Base-by-base conservation (phyloP, 371 early-diverging fungal species). In the Choanephora cucurbitarum region DNA sequence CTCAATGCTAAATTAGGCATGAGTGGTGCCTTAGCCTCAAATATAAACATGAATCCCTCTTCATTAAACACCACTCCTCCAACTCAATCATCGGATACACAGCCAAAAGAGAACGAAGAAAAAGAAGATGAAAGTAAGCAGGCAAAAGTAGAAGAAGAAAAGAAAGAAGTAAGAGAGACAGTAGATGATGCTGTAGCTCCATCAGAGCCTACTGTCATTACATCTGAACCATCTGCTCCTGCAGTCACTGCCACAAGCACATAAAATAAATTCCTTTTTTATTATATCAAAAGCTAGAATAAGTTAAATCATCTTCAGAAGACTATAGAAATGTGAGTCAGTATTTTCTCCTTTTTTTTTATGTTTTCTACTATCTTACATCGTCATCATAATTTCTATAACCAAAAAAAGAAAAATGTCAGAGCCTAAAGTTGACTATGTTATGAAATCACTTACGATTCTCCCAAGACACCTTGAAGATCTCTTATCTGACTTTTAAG, bases 1-100 rank as follows among this genome's bases (percentile, higher is more conserved):
- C 69, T 89, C 42, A 85, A 85, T 53, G 87, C 85, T 32, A 88
- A 86, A 60, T 63, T 91, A 43, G 80, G 83, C 64, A 84, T 67
- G 58, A 71, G 67, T 31, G 52, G 40, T 15, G 80, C 64, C 65
- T 69, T 62, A 61, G 66, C 66, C 48, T 57, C 60, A 31, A 70
- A 40, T 31, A 71, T 65, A 54, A 65, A 66, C 67, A 48, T 19
- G 42, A 15, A 28, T 34, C 24, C 9, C 7, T 28, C 28, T 48
- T 17, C 44, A 46, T 17, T 24, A 51, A 31, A 32, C 44, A 45
- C 39, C 23, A 1, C 39, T 34, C 33, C 22, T 9, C 2, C 52
- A 28, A 7, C 52, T 24, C 28, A 39, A 51, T 2, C 46, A 49
- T 8, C 28, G 6, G 11, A 37, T 13, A 37, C 37, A 37, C 37